Evolutionary conservation across 1,139 yeast genomes (phyloP).

Genomic region (Taiozyma sp.): DNA sequence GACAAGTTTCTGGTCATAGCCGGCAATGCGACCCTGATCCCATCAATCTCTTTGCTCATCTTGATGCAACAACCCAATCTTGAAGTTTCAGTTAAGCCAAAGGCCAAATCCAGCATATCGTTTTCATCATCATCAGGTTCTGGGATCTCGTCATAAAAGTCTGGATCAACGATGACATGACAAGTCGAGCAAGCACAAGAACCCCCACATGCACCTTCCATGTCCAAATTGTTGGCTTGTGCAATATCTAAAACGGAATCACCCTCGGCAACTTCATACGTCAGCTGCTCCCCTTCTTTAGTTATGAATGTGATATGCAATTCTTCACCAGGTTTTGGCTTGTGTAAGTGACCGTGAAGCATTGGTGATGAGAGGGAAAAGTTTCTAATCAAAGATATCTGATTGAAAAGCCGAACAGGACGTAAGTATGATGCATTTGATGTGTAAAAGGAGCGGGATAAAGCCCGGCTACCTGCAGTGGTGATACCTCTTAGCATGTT

Average conservation of each 20-base stretch:
- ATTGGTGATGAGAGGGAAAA: conserved; percentile 16
- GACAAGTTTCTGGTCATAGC: conserved; percentile 96
- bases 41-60: conserved; percentile 89
- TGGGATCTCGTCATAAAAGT: conserved; percentile 80
- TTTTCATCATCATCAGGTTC: conserved; percentile 98
- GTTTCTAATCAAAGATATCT: conserved; percentile 17
- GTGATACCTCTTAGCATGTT: conserved; percentile 2
- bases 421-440: neutral
- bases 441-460: neutral
- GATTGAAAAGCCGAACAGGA: conserved; percentile 12
- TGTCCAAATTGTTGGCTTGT: conserved; percentile 86
- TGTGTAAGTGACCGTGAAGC: conserved; percentile 79
- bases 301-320: conserved; percentile 81
- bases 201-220: conserved; percentile 99
- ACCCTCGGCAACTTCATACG: conserved; percentile 87
- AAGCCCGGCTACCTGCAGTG: neutral
- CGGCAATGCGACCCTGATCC: conserved; percentile 92
- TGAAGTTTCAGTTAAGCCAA: conserved; percentile 94
- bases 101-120: conserved; percentile 96
- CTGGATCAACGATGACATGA: conserved; percentile 95
- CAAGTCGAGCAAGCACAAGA: conserved; percentile 99
- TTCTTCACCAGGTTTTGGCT: conserved; percentile 93
- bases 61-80: conserved; percentile 91
- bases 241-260: conserved; percentile 92
- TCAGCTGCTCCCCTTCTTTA: conserved; percentile 81